Percentiles rank a stretch among this genome's conserved stretches.
These are phyloP conservation scores for Backusella tuberculispora DNA, from an alignment of 192 early-diverging fungal species.

Conservation along the genomic window DNA sequence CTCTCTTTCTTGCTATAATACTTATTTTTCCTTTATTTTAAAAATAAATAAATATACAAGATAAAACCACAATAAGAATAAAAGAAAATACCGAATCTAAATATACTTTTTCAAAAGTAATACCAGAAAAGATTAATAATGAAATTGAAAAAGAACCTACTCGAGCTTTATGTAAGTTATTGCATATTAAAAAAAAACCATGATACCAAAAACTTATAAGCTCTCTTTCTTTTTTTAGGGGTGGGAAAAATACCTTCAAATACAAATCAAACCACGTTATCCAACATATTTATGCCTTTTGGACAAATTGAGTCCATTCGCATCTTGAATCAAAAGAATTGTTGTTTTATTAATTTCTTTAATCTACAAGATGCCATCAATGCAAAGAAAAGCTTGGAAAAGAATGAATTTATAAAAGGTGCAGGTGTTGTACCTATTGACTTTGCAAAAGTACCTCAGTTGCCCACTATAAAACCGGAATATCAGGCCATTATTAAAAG, in stretches of 20 bases:
- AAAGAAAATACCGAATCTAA: not conserved
- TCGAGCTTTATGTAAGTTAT: constrained; percentile 68
- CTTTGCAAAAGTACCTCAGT: constrained; percentile 87
- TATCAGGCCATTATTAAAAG: constrained; percentile 46
- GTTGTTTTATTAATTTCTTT: constrained; percentile 95
- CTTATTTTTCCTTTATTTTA: not conserved
- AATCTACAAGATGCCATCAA: constrained; percentile 86
- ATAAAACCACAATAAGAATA: not conserved
- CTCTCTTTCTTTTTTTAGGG: constrained; percentile 49
- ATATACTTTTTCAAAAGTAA: not conserved
- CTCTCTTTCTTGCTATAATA: not conserved
- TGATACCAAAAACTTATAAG: too few relatives aligned
- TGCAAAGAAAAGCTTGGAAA: constrained; percentile 86
- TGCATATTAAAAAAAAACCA: not conserved
- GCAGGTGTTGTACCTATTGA: constrained; percentile 81
- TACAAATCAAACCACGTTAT: constrained; percentile 72
- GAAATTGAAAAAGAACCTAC: constrained; percentile 55
- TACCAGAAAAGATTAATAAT: not conserved
- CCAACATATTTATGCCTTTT: constrained; percentile 74
- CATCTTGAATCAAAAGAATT: constrained; percentile 93
- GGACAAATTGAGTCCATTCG: constrained; percentile 91
- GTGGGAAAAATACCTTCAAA: constrained; percentile 89
- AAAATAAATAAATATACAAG: not conserved
- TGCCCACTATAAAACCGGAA: constrained; percentile 24
- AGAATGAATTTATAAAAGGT: constrained; percentile 79